Percentiles rank a stretch among this genome's conserved stretches.
Conservation (phyloP, 768 basidiomycete genomes). For the Aureoboletus auriporus region DNA sequence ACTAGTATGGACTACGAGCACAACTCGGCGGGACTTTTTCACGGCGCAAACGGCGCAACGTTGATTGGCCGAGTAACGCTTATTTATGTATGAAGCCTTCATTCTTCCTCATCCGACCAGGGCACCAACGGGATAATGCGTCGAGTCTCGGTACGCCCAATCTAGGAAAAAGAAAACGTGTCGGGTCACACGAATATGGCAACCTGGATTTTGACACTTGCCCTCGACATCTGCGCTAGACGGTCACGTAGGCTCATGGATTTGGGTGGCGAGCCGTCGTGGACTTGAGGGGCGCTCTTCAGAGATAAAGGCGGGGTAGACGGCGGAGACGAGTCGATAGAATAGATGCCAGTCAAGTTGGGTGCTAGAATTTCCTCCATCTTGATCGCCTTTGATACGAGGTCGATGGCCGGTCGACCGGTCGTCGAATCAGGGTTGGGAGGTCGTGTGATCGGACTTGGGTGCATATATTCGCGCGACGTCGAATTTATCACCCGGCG, state of each 20-base stretch:
- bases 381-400: conserved; percentile 12
- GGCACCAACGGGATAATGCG: conserved; percentile 27
- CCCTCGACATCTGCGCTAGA: conserved; percentile 27
- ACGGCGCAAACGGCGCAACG: conserved; percentile 11
- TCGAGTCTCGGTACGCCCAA: conserved; percentile 24
- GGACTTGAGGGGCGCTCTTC: too few species aligned
- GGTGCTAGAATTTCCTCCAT: conserved; percentile 12
- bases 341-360: conserved; percentile 6
- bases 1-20: neutral
- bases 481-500: neutral
- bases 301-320: conserved; percentile 10
- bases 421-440: too few species aligned
- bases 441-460: neutral
- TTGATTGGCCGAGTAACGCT: conserved; percentile 13
- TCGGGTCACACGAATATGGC: neutral
- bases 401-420: too few species aligned
- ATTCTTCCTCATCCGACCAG: conserved; percentile 31
- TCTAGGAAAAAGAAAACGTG: conserved; percentile 15
- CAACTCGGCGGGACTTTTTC: conserved; percentile 2
- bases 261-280: conserved; percentile 14
- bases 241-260: conserved; percentile 31
- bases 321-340: conserved; percentile 13
- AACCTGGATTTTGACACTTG: conserved; percentile 8
- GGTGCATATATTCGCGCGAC: conserved; percentile 12
- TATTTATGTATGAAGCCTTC: conserved; percentile 10